Percentiles rank a stretch among this genome's conserved stretches.
Conservation (phyloP, 257 asterid genomes). For the Orobanche coerulescens region DNA sequence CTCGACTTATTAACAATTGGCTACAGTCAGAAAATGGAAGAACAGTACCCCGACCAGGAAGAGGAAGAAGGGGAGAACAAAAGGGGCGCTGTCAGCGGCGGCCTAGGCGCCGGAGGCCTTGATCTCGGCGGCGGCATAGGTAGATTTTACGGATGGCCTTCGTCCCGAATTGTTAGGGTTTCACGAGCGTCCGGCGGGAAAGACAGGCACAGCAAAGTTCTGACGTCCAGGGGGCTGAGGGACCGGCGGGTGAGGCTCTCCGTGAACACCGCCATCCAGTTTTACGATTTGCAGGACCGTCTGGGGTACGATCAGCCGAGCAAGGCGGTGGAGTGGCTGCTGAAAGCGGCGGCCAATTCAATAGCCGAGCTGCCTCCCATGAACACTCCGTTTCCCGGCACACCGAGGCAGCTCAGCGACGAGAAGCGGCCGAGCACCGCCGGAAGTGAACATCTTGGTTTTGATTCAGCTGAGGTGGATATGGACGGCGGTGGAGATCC, state of each 20-base stretch:
- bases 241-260: constrained; percentile 82
- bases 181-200: constrained; percentile 72
- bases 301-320: constrained; percentile 85
- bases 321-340: constrained; percentile 92
- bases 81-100: background rate
- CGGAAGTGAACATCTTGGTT: constrained; percentile 37
- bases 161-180: constrained; percentile 70
- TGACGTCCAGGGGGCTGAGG: constrained; percentile 69
- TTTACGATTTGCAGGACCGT: constrained; percentile 80
- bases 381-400: constrained; percentile 42
- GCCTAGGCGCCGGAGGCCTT: constrained; percentile 10
- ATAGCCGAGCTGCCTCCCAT: constrained; percentile 66
- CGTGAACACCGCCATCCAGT: constrained; percentile 75
- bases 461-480: constrained; percentile 48
- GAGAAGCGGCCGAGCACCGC: constrained; percentile 57
- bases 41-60: constrained; percentile 38
- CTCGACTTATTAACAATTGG: constrained; percentile 20
- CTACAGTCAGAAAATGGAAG: constrained; percentile 32
- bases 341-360: constrained; percentile 61
- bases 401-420: constrained; percentile 55
- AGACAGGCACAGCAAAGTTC: constrained; percentile 84
- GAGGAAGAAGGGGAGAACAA: constrained; percentile 39
- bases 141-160: constrained; percentile 49
- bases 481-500: constrained; percentile 38
- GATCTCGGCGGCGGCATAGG: constrained; percentile 30